These are phyloP conservation scores for Penicillium corylophilum DNA, from an alignment of 2,329 filamentous ascomycete genomes.

Conservation along the genomic window DNA sequence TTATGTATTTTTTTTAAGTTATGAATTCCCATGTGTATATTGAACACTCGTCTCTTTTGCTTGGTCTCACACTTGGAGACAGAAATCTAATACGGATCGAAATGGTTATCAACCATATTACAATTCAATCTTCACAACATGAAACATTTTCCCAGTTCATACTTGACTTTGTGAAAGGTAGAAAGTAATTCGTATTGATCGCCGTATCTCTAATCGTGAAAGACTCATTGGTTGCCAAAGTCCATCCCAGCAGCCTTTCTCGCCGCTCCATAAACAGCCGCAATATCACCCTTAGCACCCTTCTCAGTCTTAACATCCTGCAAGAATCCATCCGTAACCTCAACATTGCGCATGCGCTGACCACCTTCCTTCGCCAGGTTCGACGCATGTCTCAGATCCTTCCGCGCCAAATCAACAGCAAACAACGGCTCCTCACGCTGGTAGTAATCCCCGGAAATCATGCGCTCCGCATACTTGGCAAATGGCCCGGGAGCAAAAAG, in stretches of 20 bases:
- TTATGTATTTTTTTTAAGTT: background rate
- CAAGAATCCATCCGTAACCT: conserved; percentile 69
- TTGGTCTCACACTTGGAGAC: conserved; percentile 9
- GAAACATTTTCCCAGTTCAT: background rate
- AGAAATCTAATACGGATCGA: conserved; percentile 5
- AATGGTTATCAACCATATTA: conserved; percentile 7
- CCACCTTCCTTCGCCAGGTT: conserved; percentile 64
- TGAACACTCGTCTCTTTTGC: conserved; percentile 15
- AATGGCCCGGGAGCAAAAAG: conserved; percentile 74
- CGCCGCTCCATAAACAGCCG: conserved; percentile 77
- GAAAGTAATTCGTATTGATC: too few species aligned
- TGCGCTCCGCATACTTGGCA: conserved; percentile 69
- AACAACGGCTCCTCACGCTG: conserved; percentile 76
- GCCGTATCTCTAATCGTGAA: background rate
- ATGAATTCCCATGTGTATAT: conserved; percentile 16
- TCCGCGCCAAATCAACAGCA: conserved; percentile 75
- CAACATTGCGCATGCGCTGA: conserved; percentile 61
- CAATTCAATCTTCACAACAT: background rate
- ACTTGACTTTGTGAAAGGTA: too few species aligned
- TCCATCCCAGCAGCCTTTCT: conserved; percentile 71
- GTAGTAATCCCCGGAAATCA: conserved; percentile 75
- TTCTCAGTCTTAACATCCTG: conserved; percentile 66
- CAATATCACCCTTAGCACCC: conserved; percentile 73
- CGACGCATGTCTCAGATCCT: conserved; percentile 75
- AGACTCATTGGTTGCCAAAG: conserved; percentile 61